Conservation (phyloP, 768 basidiomycete genomes). For the Lentinula guzmanii region DNA sequence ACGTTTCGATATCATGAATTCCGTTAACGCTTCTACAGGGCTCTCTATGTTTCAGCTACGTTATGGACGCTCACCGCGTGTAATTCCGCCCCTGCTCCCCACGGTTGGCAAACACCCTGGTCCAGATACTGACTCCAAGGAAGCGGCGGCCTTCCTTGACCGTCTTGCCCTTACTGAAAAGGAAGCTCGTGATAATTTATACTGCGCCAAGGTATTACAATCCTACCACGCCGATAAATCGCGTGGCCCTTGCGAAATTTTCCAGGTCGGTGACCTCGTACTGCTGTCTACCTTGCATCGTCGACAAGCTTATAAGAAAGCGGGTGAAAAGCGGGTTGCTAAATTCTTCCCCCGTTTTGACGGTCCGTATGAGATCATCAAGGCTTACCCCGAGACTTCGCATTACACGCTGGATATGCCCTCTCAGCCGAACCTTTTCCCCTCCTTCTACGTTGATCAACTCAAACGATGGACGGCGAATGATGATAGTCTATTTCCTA, state of each 20-base stretch:
- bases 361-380: slow-evolving; percentile 17
- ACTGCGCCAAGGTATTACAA: slow-evolving; percentile 20
- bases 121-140: background rate
- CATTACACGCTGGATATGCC: slow-evolving; percentile 13
- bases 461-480: slow-evolving; percentile 15
- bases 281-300: slow-evolving; percentile 28
- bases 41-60: slow-evolving; percentile 16
- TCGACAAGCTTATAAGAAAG: slow-evolving; percentile 20
- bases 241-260: slow-evolving; percentile 14
- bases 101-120: no score
- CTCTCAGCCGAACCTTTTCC: slow-evolving; percentile 12
- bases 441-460: slow-evolving; percentile 21
- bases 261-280: slow-evolving; percentile 26
- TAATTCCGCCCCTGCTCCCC: slow-evolving; percentile 11
- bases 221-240: slow-evolving; percentile 22
- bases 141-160: background rate
- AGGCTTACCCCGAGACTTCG: slow-evolving; percentile 6
- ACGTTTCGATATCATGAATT: slow-evolving; percentile 17
- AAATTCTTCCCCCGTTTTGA: slow-evolving; percentile 38
- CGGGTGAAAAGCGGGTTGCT: slow-evolving; percentile 22
- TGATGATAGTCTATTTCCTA: slow-evolving; percentile 18
- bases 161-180: background rate
- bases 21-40: slow-evolving; percentile 11
- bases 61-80: slow-evolving; percentile 5
- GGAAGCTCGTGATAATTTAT: slow-evolving; percentile 27